Conservation (phyloP, 306 rosid species). For the Quercus alba region DNA sequence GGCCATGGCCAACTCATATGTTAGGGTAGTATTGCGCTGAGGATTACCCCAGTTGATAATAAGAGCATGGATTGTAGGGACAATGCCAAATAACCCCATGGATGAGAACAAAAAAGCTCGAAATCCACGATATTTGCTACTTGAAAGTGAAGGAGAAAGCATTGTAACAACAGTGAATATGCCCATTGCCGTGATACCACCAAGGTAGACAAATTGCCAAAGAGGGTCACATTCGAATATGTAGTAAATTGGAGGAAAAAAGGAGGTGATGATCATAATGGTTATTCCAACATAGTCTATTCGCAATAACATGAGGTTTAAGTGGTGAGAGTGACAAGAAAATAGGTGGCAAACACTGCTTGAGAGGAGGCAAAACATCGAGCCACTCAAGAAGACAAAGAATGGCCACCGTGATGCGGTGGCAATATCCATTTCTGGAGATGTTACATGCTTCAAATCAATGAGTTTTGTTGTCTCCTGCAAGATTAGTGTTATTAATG, state of each 20-base stretch:
- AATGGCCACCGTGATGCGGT: slow-evolving; percentile 76
- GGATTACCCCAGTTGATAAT: slow-evolving; percentile 83
- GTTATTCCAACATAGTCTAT: slow-evolving; percentile 80
- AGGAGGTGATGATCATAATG: slow-evolving; percentile 92
- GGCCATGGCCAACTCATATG: slow-evolving; percentile 74
- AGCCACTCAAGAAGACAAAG: slow-evolving; percentile 79
- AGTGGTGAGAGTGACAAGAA: slow-evolving; percentile 68
- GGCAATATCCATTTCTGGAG: slow-evolving; percentile 34
- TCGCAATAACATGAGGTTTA: slow-evolving; percentile 57
- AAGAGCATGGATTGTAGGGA: slow-evolving; percentile 76
- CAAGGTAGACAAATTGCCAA: slow-evolving; percentile 81
- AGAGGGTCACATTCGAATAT: slow-evolving; percentile 78
- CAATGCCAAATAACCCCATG: slow-evolving; percentile 85
- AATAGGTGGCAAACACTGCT: slow-evolving; percentile 96
- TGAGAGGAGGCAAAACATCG: slow-evolving; percentile 90
- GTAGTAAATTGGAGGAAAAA: slow-evolving; percentile 93
- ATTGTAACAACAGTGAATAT: slow-evolving; percentile 61
- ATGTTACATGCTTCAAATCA: slow-evolving; percentile 44
- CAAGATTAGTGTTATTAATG: background rate
- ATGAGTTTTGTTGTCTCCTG: slow-evolving; percentile 58
- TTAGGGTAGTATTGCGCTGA: slow-evolving; percentile 53
- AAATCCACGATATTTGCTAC: slow-evolving; percentile 48
- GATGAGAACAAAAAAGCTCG: slow-evolving; percentile 82
- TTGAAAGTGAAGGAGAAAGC: slow-evolving; percentile 61
- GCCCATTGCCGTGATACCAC: slow-evolving; percentile 83